Evolutionary conservation across 805 yeast genomes (phyloP).

Genomic region (Kodamaea sagamina): DNA sequence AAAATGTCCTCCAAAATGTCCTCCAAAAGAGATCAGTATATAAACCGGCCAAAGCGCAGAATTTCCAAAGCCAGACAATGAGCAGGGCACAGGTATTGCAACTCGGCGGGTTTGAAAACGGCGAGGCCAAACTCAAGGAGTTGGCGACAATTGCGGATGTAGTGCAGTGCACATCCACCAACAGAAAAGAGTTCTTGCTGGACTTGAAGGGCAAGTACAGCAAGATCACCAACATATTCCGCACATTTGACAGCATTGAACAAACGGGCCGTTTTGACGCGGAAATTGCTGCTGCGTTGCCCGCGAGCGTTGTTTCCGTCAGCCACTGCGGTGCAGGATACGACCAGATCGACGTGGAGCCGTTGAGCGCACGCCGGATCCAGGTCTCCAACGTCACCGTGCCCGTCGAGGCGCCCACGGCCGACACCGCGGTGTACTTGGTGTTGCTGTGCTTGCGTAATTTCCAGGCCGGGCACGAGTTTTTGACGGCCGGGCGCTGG

Average conservation of each 20-base stretch:
- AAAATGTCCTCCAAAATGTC: no score
- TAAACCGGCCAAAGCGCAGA: neutral
- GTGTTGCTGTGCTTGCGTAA: slow-evolving; percentile 65
- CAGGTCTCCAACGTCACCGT: slow-evolving; percentile 70
- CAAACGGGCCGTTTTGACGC: slow-evolving; percentile 67
- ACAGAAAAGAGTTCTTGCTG: slow-evolving; percentile 41
- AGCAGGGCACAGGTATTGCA: slow-evolving; percentile 40
- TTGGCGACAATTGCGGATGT: slow-evolving; percentile 46
- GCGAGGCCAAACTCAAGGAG: slow-evolving; percentile 66
- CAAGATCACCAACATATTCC: slow-evolving; percentile 43
- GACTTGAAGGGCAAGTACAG: slow-evolving; percentile 48
- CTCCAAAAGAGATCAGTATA: neutral
- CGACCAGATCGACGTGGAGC: slow-evolving; percentile 65
- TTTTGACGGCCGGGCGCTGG: slow-evolving; percentile 63
- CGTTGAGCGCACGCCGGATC: slow-evolving; percentile 52
- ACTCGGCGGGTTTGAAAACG: slow-evolving; percentile 61
- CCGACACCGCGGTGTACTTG: slow-evolving; percentile 67
- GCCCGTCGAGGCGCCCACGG: slow-evolving; percentile 70
- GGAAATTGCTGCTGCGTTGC: slow-evolving; percentile 58
- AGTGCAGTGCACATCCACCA: slow-evolving; percentile 35
- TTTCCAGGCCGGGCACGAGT: slow-evolving; percentile 60
- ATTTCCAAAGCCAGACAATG: neutral
- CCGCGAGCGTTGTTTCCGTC: slow-evolving; percentile 52
- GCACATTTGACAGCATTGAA: slow-evolving; percentile 55
- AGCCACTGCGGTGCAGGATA: slow-evolving; percentile 76